Evolutionary conservation across 805 yeast species (phyloP).

Genomic region (Tetrapisispora fleetii): DNA sequence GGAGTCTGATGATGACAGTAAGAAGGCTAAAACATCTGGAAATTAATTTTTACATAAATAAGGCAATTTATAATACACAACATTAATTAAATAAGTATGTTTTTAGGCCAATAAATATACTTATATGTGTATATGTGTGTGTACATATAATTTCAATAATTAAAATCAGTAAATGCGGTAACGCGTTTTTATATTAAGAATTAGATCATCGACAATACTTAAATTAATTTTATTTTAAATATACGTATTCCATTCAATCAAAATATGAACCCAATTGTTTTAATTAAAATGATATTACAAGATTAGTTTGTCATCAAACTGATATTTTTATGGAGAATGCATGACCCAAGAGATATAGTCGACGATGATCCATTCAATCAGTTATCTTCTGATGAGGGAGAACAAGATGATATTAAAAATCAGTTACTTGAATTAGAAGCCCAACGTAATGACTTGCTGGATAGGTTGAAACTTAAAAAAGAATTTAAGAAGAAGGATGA

Average conservation of each 20-base stretch:
- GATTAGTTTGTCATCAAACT: background rate
- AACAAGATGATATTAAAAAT: slow-evolving; percentile 12
- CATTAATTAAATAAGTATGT: background rate
- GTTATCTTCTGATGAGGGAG: slow-evolving; percentile 19
- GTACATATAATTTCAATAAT: background rate
- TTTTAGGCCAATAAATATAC: background rate
- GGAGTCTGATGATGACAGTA: background rate
- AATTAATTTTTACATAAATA: background rate
- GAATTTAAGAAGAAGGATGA: slow-evolving; percentile 8
- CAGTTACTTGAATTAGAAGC: slow-evolving; percentile 21
- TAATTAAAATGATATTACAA: background rate
- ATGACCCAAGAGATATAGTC: slow-evolving; percentile 23
- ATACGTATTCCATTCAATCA: background rate
- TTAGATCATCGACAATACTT: too few species aligned
- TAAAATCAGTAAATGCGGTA: background rate
- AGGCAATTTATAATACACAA: too few species aligned
- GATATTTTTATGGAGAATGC: slow-evolving; percentile 7
- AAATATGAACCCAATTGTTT: background rate
- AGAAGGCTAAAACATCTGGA: background rate
- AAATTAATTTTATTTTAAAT: too few species aligned
- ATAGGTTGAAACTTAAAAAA: slow-evolving; percentile 15
- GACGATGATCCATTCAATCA: slow-evolving; percentile 13
- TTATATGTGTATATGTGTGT: background rate
- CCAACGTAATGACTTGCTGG: slow-evolving; percentile 18
- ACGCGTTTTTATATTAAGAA: background rate